Percentiles rank a stretch among this genome's conserved stretches.
These are phyloP conservation scores for Plectosphaerella sp. DNA, from an alignment of 2,329 filamentous ascomycete genomes.

Conservation along the genomic window DNA sequence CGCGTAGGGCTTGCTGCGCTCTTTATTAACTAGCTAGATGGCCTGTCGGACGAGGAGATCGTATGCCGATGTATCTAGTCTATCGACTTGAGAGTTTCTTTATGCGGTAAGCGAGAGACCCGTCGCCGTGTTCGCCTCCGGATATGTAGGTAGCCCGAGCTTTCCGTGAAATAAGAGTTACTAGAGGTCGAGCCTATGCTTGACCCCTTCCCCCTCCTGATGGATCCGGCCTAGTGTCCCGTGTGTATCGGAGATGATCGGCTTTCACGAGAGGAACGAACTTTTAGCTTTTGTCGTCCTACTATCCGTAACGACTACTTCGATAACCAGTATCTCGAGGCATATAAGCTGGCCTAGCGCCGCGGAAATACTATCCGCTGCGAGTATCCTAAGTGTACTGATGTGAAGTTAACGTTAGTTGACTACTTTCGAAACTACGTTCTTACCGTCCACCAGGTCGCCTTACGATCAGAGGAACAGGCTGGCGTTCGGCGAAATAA, in stretches of 20 bases:
- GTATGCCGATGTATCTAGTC: conserved; percentile 10
- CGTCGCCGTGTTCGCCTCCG: conserved; percentile 6
- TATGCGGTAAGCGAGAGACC: conserved; percentile 17
- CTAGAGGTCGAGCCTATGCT: background rate
- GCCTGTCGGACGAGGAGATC: conserved; percentile 11
- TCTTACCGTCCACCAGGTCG: background rate
- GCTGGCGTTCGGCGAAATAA: background rate
- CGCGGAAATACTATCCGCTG: conserved; percentile 1
- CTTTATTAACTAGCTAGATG: conserved; percentile 11
- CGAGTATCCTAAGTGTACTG: conserved; percentile 1
- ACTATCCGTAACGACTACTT: conserved; percentile 17
- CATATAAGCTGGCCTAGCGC: conserved; percentile 1
- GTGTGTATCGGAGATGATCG: conserved; percentile 13
- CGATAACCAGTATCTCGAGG: conserved; percentile 13
- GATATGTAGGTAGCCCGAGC: background rate
- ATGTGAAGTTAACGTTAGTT: background rate
- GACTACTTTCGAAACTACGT: conserved; percentile 2
- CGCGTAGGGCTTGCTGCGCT: conserved; percentile 12
- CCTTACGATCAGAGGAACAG: background rate
- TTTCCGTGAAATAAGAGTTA: conserved; percentile 4
- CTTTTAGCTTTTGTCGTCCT: conserved; percentile 10
- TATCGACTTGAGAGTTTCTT: conserved; percentile 14
- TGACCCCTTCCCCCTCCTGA: conserved; percentile 13
- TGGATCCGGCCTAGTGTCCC: conserved; percentile 13
- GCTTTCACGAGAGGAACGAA: conserved; percentile 10